phyloP scores from a whole-genome alignment of 106 monocot genomes.

The Platanthera guangdongensis region DNA sequence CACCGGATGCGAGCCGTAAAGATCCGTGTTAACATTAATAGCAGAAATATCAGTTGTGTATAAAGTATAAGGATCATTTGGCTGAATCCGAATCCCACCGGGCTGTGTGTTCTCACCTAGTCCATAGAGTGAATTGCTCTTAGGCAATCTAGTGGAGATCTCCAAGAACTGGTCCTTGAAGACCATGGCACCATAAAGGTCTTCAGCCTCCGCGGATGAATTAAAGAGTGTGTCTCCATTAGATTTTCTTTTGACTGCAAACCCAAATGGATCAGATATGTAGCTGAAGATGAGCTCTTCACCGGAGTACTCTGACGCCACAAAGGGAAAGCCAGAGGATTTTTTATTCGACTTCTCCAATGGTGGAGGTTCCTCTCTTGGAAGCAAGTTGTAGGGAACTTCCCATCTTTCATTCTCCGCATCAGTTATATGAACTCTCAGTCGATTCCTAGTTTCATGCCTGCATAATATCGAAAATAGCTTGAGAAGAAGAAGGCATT shows the following conservation, averaged over 20 bases:
- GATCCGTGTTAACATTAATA: conserved; percentile 74
- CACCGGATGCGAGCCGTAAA: conserved; percentile 93
- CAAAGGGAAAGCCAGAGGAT: conserved; percentile 12
- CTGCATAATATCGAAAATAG: conserved; percentile 16
- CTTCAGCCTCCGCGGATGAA: conserved; percentile 23
- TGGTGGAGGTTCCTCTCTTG: conserved; percentile 45
- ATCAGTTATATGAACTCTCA: conserved; percentile 88
- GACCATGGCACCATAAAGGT: conserved; percentile 33
- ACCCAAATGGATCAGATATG: conserved; percentile 65
- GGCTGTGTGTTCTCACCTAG: conserved; percentile 96
- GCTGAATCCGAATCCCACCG: conserved; percentile 55
- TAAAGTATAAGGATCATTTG: conserved; percentile 83
- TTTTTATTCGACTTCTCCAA: conserved; percentile 6
- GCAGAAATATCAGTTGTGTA: conserved; percentile 83
- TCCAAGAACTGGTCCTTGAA: conserved; percentile 98
- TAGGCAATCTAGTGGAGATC: conserved; percentile 59
- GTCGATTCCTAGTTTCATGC: conserved; percentile 55
- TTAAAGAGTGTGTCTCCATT: conserved; percentile 64
- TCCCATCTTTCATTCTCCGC: conserved; percentile 81
- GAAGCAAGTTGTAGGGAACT: conserved; percentile 83
- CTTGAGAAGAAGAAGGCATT: not conserved
- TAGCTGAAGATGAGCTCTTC: conserved; percentile 67
- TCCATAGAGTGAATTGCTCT: conserved; percentile 62
- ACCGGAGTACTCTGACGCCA: conserved; percentile 42
- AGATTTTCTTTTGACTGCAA: conserved; percentile 58